Base-by-base conservation (phyloP, 768 basidiomycete genomes). In the Leucogyrophana mollusca region DNA sequence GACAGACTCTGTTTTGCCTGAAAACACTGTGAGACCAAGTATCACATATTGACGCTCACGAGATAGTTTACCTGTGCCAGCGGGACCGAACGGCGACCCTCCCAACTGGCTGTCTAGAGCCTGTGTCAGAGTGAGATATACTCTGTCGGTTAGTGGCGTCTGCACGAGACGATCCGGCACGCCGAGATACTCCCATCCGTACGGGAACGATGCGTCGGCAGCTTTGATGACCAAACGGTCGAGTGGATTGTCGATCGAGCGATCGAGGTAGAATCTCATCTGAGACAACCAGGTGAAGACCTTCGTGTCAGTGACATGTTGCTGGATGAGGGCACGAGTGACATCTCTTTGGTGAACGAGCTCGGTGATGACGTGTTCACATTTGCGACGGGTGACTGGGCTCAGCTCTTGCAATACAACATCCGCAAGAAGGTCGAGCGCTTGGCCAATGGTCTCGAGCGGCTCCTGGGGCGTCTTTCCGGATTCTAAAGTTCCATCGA, bases 131-230 rank as follows among this genome's bases (percentile, higher is more conserved):
- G 96, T 98, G 41, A 98, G 78, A 67, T 98, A 99, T 43, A 95
- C 95, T 45, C 92, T 80, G 65, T 99, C 96, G 14, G 96, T 99
- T 46, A 99, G 77, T 0, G 96, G 96, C 2, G 96, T 99, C 66
- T 99, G 96, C 17, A 99, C 96, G 33, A 99, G 82, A 51, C 94
- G 85, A 66, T 99, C 96, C 1, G 93, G 85, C 17, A 98, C 93
- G 45, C 96, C 96, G 17, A 99, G 79, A 64, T 99, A 99, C 65
- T 99, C 96, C 92, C 92, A 99, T 14, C 96, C 96, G 57, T 99
- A 98, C 4, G 89, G 86, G 79, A 98, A 98, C 2, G 77, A 75
- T 3, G 94, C 93, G 67, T 95, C 90, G 14, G 96, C 96, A 47
- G 88, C 86, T 49, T 79, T 82, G 53, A 98, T 87, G 14, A 77